Percentiles rank a stretch among this genome's conserved stretches.
These are phyloP conservation scores for Collariella sp. DNA, from an alignment of 495 filamentous ascomycete genomes.

Conservation along the genomic window DNA sequence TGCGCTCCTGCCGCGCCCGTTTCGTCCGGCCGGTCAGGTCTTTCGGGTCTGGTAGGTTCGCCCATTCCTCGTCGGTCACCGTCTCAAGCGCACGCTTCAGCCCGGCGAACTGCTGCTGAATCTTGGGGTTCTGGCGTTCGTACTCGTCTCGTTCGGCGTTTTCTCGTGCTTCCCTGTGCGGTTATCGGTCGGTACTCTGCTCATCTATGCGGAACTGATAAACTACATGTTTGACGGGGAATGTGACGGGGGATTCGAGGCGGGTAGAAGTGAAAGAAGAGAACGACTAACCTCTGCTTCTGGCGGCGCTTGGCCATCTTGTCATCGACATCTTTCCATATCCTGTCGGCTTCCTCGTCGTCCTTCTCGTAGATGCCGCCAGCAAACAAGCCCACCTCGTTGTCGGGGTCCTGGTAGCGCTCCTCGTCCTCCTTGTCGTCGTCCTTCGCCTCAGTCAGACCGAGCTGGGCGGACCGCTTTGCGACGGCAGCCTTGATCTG, in stretches of 20 bases:
- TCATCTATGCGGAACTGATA: conserved; percentile 60
- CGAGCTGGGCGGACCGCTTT: conserved; percentile 78
- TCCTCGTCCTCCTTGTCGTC: conserved; percentile 79
- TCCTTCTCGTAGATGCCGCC: conserved; percentile 91
- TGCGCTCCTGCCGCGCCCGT: conserved; percentile 68
- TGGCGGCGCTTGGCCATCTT: conserved; percentile 87
- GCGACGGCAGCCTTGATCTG: conserved; percentile 96
- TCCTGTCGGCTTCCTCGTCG: conserved; percentile 92
- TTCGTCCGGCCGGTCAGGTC: conserved; percentile 92
- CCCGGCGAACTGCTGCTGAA: conserved; percentile 96
- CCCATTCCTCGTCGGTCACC: conserved; percentile 95
- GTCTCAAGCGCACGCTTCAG: conserved; percentile 81
- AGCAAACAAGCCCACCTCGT: conserved; percentile 91
- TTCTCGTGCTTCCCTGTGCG: conserved; percentile 90
- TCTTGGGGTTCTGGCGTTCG: conserved; percentile 95
- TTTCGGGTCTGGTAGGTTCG: conserved; percentile 86
- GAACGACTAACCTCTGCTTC: conserved; percentile 73
- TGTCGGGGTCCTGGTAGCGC: conserved; percentile 91
- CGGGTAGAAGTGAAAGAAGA: conserved; percentile 12
- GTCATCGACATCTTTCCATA: conserved; percentile 92
- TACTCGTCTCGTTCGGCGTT: conserved; percentile 84
- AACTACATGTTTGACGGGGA: conserved; percentile 48
- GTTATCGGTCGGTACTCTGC: conserved; percentile 78
- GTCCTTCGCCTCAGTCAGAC: conserved; percentile 64
- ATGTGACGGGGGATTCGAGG: conserved; percentile 18